These are phyloP conservation scores for Chaetomium cochliodes DNA, from an alignment of 495 filamentous ascomycete species.

Conservation along the genomic window DNA sequence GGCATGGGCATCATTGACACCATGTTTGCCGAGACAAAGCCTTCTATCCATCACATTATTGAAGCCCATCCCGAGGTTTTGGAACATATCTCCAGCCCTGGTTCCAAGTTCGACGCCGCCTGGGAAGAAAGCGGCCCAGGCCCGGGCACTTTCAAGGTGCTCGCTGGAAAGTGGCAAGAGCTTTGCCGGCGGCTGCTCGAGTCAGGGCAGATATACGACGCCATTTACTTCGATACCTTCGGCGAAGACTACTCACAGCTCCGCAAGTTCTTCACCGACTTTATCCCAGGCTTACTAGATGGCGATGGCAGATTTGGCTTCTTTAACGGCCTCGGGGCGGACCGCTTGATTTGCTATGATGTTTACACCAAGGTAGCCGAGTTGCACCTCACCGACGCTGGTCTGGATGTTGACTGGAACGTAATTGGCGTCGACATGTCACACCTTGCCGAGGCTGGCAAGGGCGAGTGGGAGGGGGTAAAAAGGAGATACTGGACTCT, in stretches of 20 bases:
- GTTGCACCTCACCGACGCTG: conserved; percentile 87
- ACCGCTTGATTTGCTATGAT: conserved; percentile 89
- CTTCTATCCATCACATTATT: conserved; percentile 76
- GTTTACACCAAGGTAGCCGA: conserved; percentile 92
- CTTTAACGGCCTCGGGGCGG: conserved; percentile 94
- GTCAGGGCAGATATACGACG: conserved; percentile 74
- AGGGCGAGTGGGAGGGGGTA: conserved; percentile 80
- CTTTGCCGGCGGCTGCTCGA: conserved; percentile 68
- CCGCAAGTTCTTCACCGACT: conserved; percentile 83
- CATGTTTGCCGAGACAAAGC: conserved; percentile 71
- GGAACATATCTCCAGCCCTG: conserved; percentile 55
- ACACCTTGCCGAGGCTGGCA: conserved; percentile 47
- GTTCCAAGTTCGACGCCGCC: conserved; percentile 44
- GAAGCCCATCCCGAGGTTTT: conserved; percentile 88
- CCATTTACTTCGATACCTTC: conserved; percentile 97
- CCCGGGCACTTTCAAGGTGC: conserved; percentile 47
- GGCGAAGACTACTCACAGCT: conserved; percentile 88
- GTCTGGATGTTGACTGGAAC: conserved; percentile 85
- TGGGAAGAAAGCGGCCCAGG: conserved; percentile 46
- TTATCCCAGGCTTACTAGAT: conserved; percentile 74
- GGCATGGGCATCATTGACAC: conserved; percentile 94
- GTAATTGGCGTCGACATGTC: conserved; percentile 68
- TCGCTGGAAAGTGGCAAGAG: conserved; percentile 77
- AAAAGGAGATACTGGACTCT: conserved; percentile 84
- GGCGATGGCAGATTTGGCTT: conserved; percentile 77